These are phyloP conservation scores for Scopulariopsis brevicaulis DNA, from an alignment of 2,329 filamentous ascomycete genomes.

Conservation along the genomic window DNA sequence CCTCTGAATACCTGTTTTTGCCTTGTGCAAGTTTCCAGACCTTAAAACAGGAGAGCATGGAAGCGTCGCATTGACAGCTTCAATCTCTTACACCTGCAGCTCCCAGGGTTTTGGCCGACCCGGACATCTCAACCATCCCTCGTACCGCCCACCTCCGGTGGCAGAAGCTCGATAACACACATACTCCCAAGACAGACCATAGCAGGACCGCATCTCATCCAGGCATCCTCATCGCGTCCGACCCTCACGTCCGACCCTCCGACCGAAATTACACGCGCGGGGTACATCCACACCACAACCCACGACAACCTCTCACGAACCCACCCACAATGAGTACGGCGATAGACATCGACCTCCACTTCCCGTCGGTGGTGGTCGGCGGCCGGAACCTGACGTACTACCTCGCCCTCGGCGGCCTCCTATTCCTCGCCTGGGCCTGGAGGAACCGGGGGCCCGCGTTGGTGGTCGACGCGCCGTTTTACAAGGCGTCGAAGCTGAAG, in stretches of 20 bases:
- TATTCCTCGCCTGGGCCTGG: conserved; percentile 27
- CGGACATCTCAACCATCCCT: too few species aligned
- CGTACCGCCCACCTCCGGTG: too few species aligned
- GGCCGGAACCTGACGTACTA: conserved; percentile 27
- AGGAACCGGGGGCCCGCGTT: conserved; percentile 16
- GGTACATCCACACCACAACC: not conserved
- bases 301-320: not conserved
- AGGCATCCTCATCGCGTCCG: too few species aligned
- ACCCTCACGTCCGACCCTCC: not conserved
- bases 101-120: too few species aligned
- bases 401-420: conserved; percentile 20
- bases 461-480: conserved; percentile 29
- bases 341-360: conserved; percentile 8
- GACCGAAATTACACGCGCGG: not conserved
- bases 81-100: too few species aligned
- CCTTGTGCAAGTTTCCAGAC: too few species aligned
- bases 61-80: too few species aligned
- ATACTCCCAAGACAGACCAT: too few species aligned
- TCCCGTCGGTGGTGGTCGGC: conserved; percentile 15
- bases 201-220: too few species aligned
- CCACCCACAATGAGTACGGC: not conserved
- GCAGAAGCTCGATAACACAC: too few species aligned
- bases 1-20: too few species aligned
- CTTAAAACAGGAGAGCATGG: too few species aligned
- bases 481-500: conserved; percentile 33